Evolutionary conservation across 495 filamentous ascomycete genomes (phyloP).

Genomic region (Mytilinidion resinicola): DNA sequence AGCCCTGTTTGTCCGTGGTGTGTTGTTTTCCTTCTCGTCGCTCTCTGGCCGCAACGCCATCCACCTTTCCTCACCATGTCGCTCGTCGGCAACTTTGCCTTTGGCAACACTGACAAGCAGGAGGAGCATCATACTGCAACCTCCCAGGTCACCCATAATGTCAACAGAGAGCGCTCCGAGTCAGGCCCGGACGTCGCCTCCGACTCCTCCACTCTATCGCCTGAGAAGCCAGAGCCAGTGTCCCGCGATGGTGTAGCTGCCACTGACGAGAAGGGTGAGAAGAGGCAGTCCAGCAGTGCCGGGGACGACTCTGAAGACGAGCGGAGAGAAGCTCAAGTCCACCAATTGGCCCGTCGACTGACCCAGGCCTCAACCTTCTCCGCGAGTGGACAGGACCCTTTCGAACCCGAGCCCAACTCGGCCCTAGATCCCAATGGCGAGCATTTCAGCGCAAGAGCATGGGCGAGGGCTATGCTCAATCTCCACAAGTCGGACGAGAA

Average conservation of each 20-base stretch:
- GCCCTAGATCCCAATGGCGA: slow-evolving; percentile 50
- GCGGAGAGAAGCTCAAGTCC: slow-evolving; percentile 28
- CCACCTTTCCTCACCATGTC: slow-evolving; percentile 15
- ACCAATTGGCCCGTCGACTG: slow-evolving; percentile 30
- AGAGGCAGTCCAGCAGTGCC: slow-evolving; percentile 1
- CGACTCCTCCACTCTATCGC: background rate
- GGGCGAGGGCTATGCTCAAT: slow-evolving; percentile 47
- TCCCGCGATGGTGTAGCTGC: background rate
- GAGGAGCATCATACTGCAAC: slow-evolving; percentile 13
- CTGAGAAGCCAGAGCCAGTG: background rate
- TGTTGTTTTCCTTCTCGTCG: background rate
- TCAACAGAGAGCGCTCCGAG: background rate
- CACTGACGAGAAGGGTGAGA: slow-evolving; percentile 1
- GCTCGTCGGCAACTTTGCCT: slow-evolving; percentile 27
- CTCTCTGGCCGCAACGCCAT: background rate
- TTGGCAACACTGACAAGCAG: slow-evolving; percentile 23
- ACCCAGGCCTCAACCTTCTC: slow-evolving; percentile 29
- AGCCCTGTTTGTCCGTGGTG: background rate
- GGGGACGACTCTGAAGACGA: slow-evolving; percentile 9
- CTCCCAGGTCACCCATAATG: background rate
- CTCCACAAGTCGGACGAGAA: slow-evolving; percentile 30
- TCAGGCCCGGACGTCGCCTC: background rate
- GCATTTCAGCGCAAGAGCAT: slow-evolving; percentile 54
- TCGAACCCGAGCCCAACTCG: slow-evolving; percentile 41
- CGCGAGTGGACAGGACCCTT: slow-evolving; percentile 26